phyloP scores from a whole-genome alignment of 495 filamentous ascomycete genomes.

The Penicillium pancosmium region DNA sequence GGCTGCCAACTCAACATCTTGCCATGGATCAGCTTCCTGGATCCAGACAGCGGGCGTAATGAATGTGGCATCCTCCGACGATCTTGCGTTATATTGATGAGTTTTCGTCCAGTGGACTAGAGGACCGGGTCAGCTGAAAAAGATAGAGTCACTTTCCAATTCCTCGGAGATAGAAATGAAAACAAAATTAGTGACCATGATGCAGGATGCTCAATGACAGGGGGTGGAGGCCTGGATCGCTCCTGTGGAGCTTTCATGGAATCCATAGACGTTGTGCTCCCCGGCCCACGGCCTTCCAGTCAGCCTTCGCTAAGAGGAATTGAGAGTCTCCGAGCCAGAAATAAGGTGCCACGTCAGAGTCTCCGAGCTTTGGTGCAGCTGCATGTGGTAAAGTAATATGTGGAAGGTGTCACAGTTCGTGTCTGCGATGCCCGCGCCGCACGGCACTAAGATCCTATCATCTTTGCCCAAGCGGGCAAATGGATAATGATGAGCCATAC shows the following conservation, averaged over 20 bases:
- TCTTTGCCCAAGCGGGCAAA: conserved; percentile 31
- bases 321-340: conserved; percentile 37
- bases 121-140: conserved; percentile 5
- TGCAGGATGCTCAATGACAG: conserved; percentile 20
- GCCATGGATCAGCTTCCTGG: conserved; percentile 33
- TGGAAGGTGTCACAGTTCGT: conserved; percentile 47
- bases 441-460: conserved; percentile 44
- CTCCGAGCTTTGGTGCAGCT: conserved; percentile 49
- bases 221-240: conserved; percentile 15
- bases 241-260: conserved; percentile 16
- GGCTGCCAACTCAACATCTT: conserved; percentile 42
- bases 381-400: conserved; percentile 47
- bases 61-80: conserved; percentile 28
- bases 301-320: conserved; percentile 35
- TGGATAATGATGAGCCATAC: conserved; percentile 42
- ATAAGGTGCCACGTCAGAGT: conserved; percentile 53
- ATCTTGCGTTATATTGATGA: conserved; percentile 29
- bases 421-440: conserved; percentile 39
- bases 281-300: conserved; percentile 30
- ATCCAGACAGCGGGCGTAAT: conserved; percentile 21
- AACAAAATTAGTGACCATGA: conserved; percentile 8
- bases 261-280: conserved; percentile 26
- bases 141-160: conserved; percentile 20
- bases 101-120: conserved; percentile 12
- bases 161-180: conserved; percentile 7